phyloP scores from a whole-genome alignment of 2,329 filamentous ascomycete species.

The Botrytis cinerea region DNA sequence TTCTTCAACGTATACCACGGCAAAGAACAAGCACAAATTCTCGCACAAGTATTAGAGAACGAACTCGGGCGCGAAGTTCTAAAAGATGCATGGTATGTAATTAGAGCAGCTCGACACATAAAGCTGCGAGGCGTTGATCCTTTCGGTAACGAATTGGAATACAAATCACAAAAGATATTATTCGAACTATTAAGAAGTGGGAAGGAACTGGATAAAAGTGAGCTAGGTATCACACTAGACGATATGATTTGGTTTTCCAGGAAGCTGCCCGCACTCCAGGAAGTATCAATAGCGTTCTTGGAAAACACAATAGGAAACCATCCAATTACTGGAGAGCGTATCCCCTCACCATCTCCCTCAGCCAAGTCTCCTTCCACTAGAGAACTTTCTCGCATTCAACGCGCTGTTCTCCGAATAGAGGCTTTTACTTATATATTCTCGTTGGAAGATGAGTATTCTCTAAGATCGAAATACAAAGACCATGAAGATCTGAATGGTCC shows the following conservation, averaged over 20 bases:
- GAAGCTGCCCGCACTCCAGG: not conserved
- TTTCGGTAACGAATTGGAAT: not conserved
- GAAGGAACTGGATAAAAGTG: not conserved
- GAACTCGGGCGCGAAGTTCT: not conserved
- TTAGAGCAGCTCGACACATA: not conserved
- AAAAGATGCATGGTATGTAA: not conserved
- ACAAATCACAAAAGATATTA: not conserved
- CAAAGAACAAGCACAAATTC: not conserved
- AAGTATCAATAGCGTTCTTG: not conserved
- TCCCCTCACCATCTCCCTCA: not conserved
- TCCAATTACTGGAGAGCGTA: not conserved
- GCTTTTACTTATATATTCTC: not conserved
- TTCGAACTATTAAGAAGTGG: not conserved
- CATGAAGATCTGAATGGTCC: not conserved
- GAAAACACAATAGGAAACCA: not conserved
- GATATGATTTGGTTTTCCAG: not conserved
- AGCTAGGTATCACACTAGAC: not conserved
- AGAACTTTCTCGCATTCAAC: not conserved
- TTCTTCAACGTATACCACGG: not conserved
- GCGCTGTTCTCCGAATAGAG: not conserved
- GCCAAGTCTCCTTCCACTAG: not conserved
- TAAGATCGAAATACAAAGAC: not conserved
- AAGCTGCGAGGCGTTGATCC: not conserved
- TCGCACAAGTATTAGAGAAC: not conserved
- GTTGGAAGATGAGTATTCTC: no score